These are phyloP conservation scores for Bipolaris sorokiniana DNA, from an alignment of 2,329 filamentous ascomycete genomes.

Conservation along the genomic window DNA sequence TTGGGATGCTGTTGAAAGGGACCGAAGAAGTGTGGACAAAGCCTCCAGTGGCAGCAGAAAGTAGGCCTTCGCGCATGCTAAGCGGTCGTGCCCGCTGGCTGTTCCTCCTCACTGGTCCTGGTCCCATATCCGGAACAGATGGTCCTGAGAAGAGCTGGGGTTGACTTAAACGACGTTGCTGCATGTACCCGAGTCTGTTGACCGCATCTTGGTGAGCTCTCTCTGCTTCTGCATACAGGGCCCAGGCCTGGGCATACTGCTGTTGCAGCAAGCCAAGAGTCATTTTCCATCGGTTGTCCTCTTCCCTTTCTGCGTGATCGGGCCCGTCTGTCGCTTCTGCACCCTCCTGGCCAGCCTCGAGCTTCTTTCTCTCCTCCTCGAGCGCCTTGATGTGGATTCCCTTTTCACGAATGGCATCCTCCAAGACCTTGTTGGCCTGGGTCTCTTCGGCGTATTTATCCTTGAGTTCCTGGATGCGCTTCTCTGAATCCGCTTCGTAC, in stretches of 20 bases:
- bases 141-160: conserved; percentile 47
- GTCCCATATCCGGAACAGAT: conserved; percentile 37
- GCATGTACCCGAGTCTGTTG: conserved; percentile 51
- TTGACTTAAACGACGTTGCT: conserved; percentile 48
- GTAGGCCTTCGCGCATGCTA: conserved; percentile 47
- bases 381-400: conserved; percentile 74
- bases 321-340: conserved; percentile 47
- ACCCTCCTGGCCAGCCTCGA: conserved; percentile 52
- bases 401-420: conserved; percentile 75
- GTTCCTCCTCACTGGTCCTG: conserved; percentile 40
- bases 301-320: conserved; percentile 52
- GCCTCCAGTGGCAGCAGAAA: conserved; percentile 38
- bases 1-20: conserved; percentile 55
- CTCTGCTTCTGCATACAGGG: conserved; percentile 45
- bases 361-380: conserved; percentile 70
- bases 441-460: conserved; percentile 52
- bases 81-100: conserved; percentile 51
- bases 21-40: conserved; percentile 49
- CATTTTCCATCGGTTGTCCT: conserved; percentile 64
- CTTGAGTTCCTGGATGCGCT: conserved; percentile 51
- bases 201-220: conserved; percentile 48
- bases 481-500: conserved; percentile 45
- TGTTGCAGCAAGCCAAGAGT: conserved; percentile 61
- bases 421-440: conserved; percentile 64
- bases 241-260: conserved; percentile 50